Evolutionary conservation across 441 rosid genomes (phyloP), one percentile per base, ranked within the genome.

Genomic region (Pelargonium citronellum): DNA sequence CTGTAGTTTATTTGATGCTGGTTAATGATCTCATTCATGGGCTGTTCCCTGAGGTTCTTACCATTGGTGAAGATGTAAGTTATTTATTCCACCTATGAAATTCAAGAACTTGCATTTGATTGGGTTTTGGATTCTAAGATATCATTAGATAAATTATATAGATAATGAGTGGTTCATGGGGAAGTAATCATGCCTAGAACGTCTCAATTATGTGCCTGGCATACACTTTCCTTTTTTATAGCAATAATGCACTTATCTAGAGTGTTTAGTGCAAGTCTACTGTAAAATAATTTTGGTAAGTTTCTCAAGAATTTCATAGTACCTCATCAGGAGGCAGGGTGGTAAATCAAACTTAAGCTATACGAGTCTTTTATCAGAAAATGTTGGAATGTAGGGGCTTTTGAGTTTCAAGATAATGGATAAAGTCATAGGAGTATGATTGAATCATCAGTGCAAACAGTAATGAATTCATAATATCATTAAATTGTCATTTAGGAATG

Each of bases 61-160:
- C 85, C 67, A 80, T 95, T 64, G 99, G 99, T 64, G 99, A 95
- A 89, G 99, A 95, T 90, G 98, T 89, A 86, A 71, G 94, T 87
- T 79, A 71, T 71, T 37, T 63, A 57, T 76, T 46, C 60, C 22
- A 39, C 62, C 13, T 17, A 8, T 19, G 62, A 8, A 57, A 57
- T 57, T 57, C 27, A 19, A 2, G 62, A 51, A 57, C 27, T 75
- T 47, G 58, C 34, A 60, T 17, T 60, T 60, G 7, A 60, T 60
- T 60, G 64, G 12, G 64, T 22, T 60, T 57, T 57, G 24, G 62
- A 19, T 60, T 7, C 11, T 20, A 5, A 19, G 64, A 60, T 60
- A 22, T 3, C 64, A 19, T 57, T 57, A 7, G 27, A 19, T 57
- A 11, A 57, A 57, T 24, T 57, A 16, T 19, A 57, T 57, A 2